Percentiles rank a stretch among this genome's conserved stretches.
Evolutionary conservation across 2,329 filamentous ascomycete genomes (phyloP).

Genomic region (Stachybotrys chartarum): DNA sequence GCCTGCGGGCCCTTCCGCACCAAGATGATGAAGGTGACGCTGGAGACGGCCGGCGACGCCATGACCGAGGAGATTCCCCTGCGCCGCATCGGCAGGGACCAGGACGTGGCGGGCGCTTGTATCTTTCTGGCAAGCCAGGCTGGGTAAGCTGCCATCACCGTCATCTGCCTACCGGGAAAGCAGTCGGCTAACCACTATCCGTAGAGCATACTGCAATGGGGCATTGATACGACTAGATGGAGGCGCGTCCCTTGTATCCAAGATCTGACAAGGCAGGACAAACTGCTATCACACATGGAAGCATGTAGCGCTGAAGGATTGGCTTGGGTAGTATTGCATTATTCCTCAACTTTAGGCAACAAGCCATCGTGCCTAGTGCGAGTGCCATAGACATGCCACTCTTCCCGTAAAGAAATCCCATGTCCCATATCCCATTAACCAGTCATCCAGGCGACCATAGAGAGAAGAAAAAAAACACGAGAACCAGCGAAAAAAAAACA

Average conservation of each 20-base stretch:
- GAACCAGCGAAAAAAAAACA: neutral
- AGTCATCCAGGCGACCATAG: neutral
- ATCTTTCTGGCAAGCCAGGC: conserved; percentile 63
- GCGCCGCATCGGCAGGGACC: conserved; percentile 56
- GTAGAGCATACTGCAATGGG: conserved; percentile 53
- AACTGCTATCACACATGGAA: neutral
- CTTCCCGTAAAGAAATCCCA: neutral
- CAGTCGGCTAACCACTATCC: conserved; percentile 3
- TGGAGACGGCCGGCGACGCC: conserved; percentile 45
- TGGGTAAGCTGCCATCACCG: conserved; percentile 32
- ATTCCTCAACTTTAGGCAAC: too few relatives aligned
- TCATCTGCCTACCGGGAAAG: conserved; percentile 17
- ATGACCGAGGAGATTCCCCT: conserved; percentile 56
- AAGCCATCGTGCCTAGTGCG: neutral
- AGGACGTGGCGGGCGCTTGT: conserved; percentile 66
- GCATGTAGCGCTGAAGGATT: neutral
- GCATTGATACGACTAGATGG: conserved; percentile 58
- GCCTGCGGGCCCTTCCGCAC: conserved; percentile 66
- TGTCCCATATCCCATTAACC: too few relatives aligned
- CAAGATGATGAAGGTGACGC: conserved; percentile 60
- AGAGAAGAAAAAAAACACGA: neutral
- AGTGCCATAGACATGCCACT: neutral
- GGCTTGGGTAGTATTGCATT: too few relatives aligned
- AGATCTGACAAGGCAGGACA: conserved; percentile 26
- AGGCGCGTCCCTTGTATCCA: conserved; percentile 38